Evolutionary conservation across 1,284 basidiomycete species (phyloP).

Genomic region (Meira miltonrushii): DNA sequence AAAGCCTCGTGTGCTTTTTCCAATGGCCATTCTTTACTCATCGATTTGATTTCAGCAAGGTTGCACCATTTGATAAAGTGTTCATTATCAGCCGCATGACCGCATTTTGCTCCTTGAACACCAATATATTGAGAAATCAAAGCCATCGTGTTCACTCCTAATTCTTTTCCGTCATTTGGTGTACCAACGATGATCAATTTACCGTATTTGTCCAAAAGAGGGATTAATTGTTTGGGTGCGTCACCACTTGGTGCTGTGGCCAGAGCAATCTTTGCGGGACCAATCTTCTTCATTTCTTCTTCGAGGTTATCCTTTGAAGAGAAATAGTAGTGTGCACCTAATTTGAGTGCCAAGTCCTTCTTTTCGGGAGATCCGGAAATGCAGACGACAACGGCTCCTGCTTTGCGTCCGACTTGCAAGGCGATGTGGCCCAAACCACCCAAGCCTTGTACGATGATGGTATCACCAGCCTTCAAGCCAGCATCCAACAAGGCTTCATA

Average conservation of each 20-base stretch:
- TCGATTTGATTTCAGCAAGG: constrained; percentile 48
- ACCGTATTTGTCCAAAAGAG: constrained; percentile 51
- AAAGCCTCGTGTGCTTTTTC: constrained; percentile 53
- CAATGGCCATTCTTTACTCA: constrained; percentile 52
- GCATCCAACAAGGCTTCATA: constrained; percentile 54
- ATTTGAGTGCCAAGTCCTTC: constrained; percentile 49
- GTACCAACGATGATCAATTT: constrained; percentile 46
- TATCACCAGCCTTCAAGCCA: constrained; percentile 41
- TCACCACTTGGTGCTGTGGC: constrained; percentile 52
- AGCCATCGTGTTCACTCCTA: constrained; percentile 32
- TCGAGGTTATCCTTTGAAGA: constrained; percentile 38
- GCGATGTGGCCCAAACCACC: constrained; percentile 55
- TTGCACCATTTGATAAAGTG: constrained; percentile 50
- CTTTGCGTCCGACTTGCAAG: constrained; percentile 49
- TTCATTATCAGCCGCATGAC: constrained; percentile 45
- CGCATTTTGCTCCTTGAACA: constrained; percentile 54
- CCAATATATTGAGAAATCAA: constrained; percentile 52
- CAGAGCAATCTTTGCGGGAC: constrained; percentile 53
- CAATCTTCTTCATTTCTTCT: constrained; percentile 53
- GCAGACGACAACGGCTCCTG: constrained; percentile 53
- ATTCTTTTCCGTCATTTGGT: constrained; percentile 22
- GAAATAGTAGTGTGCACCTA: constrained; percentile 54
- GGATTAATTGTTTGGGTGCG: constrained; percentile 46
- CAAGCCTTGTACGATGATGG: constrained; percentile 54
- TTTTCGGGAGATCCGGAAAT: constrained; percentile 50